Conservation (phyloP, 2,329 filamentous ascomycete genomes). For the Pyricularia grisea region DNA sequence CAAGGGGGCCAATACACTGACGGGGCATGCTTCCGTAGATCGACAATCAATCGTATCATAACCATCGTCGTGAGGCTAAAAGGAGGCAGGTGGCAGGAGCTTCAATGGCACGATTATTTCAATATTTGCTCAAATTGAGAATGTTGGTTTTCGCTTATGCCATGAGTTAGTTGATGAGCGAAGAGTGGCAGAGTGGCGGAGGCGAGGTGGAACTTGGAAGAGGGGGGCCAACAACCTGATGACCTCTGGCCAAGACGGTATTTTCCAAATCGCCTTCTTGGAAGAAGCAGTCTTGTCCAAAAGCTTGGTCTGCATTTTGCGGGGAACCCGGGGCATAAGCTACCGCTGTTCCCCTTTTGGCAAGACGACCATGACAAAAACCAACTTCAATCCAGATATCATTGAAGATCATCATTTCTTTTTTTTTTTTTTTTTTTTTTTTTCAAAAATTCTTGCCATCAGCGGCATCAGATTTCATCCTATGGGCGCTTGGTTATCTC, state of each 20-base stretch:
- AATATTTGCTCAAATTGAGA: neutral
- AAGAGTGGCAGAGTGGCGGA: neutral
- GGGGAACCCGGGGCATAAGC: neutral
- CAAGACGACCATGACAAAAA: neutral
- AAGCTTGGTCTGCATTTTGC: neutral
- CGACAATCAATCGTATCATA: neutral
- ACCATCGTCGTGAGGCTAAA: neutral
- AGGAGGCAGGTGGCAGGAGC: neutral
- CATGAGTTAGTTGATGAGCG: no score
- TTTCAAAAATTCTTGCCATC: neutral
- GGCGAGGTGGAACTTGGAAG: neutral
- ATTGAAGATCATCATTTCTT: neutral
- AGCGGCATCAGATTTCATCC: neutral
- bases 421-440: neutral
- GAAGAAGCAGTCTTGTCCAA: neutral
- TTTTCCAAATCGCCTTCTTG: neutral
- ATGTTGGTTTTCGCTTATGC: neutral
- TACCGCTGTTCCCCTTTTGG: neutral
- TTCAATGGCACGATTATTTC: neutral
- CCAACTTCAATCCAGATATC: neutral
- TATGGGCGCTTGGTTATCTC: neutral
- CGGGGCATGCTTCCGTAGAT: neutral
- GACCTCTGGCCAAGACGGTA: neutral
- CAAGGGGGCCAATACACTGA: neutral
- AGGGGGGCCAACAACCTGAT: neutral